These are phyloP conservation scores for Fusarium chlamydosporum DNA, from an alignment of 2,329 filamentous ascomycete genomes.

Conservation along the genomic window DNA sequence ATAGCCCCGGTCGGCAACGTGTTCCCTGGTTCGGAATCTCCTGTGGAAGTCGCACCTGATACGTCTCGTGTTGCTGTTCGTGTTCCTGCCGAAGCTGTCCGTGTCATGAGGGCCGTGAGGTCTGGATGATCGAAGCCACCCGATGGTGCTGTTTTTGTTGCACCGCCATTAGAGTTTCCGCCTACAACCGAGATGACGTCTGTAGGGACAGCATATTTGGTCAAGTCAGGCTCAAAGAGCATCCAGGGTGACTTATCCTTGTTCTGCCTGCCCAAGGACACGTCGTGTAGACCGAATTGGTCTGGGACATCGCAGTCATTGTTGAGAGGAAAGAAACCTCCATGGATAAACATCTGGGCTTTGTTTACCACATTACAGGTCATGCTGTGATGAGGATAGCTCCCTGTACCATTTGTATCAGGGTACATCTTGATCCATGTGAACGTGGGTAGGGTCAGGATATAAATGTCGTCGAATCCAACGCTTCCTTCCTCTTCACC, in stretches of 20 bases:
- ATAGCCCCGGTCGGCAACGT: constrained; percentile 59
- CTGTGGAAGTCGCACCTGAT: constrained; percentile 34
- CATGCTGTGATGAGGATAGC: constrained; percentile 66
- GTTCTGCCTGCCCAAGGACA: constrained; percentile 68
- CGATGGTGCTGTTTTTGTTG: constrained; percentile 65
- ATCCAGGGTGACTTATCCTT: constrained; percentile 63
- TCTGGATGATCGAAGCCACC: constrained; percentile 66
- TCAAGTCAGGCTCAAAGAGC: constrained; percentile 64
- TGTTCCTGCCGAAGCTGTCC: constrained; percentile 61
- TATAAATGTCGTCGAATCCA: constrained; percentile 73
- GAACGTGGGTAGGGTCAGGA: constrained; percentile 72
- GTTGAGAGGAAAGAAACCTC: constrained; percentile 68
- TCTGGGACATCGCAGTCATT: constrained; percentile 65
- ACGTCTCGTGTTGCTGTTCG: constrained; percentile 66
- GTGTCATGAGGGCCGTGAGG: constrained; percentile 67
- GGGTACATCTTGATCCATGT: constrained; percentile 71
- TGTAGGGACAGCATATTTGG: constrained; percentile 66
- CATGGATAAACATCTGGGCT: constrained; percentile 74
- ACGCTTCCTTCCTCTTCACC: constrained; percentile 60
- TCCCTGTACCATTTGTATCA: constrained; percentile 56
- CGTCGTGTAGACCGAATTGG: constrained; percentile 70
- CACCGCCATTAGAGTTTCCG: constrained; percentile 65
- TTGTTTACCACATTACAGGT: constrained; percentile 68
- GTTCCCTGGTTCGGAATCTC: not conserved
- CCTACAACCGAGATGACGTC: constrained; percentile 65